Base-by-base conservation (phyloP, 495 filamentous ascomycete species). In the Penicillium pulvis region DNA sequence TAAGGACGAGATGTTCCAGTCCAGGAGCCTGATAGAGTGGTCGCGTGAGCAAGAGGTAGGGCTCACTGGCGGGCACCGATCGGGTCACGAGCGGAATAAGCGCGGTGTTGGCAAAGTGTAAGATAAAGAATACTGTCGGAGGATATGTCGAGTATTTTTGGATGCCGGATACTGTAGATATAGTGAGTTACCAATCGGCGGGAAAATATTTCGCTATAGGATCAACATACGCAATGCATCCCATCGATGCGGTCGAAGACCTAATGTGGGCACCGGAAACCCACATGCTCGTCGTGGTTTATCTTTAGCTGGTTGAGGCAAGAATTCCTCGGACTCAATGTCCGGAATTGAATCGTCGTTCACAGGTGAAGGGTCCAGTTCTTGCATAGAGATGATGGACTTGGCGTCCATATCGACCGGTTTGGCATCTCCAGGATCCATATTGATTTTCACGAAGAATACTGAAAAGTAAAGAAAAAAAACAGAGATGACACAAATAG, bases 71-170 rank as follows among this genome's bases (percentile, higher is more conserved):
- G 30, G 77, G 64, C 6, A 87, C 70, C 24, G 82, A 85, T 43
- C 68, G 75, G 28, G 83, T 85, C 14, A 76, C 54, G 23, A 93
- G 83, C 0, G 90, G 90, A 33, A 91, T 84, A 42, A 92, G 67
- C 2, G 89, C 87, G n/a, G 87, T 90, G 46, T 90, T 97, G 47
- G 88, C 81, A 49, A 94, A 76, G 74, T 97, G 93, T 53, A 93
- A 73, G 51, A 83, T 75, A 48, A 86, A 77, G 81, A 93, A 97
- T 60, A 89, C 68, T 43, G 86, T 87, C 69, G 96, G 92, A 41
- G 89, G 86, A 72, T 96, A 96, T 64, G 88, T 88, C 14, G 90
- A 93, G 79, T 94, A 96, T 70, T 82, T 86, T 68, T 96, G 93
- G 30, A 93, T 76, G 46, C 89, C 87, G 23, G 82, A 82, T 61